These are phyloP conservation scores for Lojkania enalia DNA, from an alignment of 2,329 filamentous ascomycete genomes.

Conservation along the genomic window DNA sequence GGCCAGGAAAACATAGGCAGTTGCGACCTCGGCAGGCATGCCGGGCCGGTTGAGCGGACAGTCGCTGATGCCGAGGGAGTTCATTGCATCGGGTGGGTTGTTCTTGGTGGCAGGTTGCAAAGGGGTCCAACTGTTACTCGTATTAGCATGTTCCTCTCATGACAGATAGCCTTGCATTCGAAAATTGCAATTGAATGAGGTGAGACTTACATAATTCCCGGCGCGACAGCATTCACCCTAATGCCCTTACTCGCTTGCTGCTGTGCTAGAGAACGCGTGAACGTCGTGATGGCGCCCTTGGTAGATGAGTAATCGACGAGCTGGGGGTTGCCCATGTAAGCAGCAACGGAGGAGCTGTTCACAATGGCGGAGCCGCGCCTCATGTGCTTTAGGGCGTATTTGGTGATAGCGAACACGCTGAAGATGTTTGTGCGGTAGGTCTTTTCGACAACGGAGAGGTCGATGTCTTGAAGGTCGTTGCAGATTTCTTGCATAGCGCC, in stretches of 20 bases:
- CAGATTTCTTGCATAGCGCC: too few relatives aligned
- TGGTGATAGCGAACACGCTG: slow-evolving; percentile 77
- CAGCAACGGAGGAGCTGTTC: slow-evolving; percentile 84
- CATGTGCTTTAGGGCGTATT: slow-evolving; percentile 77
- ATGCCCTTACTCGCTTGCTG: slow-evolving; percentile 74
- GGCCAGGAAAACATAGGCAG: slow-evolving; percentile 80
- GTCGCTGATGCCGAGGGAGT: too few relatives aligned
- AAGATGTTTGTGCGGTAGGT: too few relatives aligned
- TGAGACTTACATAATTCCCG: slow-evolving; percentile 67
- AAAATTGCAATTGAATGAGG: too few relatives aligned
- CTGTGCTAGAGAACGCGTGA: slow-evolving; percentile 76
- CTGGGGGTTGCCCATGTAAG: slow-evolving; percentile 78
- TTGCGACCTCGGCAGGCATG: slow-evolving; percentile 80
- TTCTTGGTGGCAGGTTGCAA: slow-evolving; percentile 49
- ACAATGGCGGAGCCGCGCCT: slow-evolving; percentile 75
- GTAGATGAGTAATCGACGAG: slow-evolving; percentile 81
- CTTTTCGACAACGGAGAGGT: too few relatives aligned
- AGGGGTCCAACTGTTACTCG: slow-evolving; percentile 51
- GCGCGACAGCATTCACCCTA: slow-evolving; percentile 74
- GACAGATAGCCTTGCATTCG: too few relatives aligned
- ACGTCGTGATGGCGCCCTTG: slow-evolving; percentile 77
- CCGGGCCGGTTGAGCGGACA: too few relatives aligned
- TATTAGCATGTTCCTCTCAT: too few relatives aligned
- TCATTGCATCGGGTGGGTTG: slow-evolving; percentile 63
- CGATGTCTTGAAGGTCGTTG: too few relatives aligned